phyloP scores from a whole-genome alignment of 169 alveolate species.

The Cystoisospora suis region DNA sequence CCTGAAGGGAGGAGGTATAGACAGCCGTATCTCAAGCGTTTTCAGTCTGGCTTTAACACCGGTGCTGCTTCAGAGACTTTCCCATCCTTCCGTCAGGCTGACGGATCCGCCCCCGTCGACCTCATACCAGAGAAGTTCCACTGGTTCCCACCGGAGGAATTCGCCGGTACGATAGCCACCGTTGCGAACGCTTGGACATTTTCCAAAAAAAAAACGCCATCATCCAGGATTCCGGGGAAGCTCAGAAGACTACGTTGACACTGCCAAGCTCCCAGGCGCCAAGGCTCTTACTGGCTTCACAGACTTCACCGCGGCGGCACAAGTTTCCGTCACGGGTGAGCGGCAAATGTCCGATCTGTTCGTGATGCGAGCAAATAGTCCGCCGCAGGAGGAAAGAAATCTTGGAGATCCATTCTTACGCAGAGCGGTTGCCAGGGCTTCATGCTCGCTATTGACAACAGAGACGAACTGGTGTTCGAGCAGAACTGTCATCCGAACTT shows the following conservation, averaged over 20 bases:
- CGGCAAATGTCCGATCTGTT: background rate
- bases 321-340: conserved; percentile 67
- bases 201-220: background rate
- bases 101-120: background rate
- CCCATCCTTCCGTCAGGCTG: background rate
- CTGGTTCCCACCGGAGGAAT: conserved; percentile 51
- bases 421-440: conserved; percentile 83
- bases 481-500: conserved; percentile 81
- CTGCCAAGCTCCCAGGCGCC: conserved; percentile 71
- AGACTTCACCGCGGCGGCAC: conserved; percentile 72
- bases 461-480: conserved; percentile 80
- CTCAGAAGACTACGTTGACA: conserved; percentile 71
- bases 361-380: background rate
- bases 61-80: background rate
- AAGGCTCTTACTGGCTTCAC: conserved; percentile 61
- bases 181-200: background rate
- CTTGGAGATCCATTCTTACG: conserved; percentile 70
- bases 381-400: conserved; percentile 41
- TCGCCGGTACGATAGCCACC: conserved; percentile 26
- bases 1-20: background rate
- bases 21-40: background rate
- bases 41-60: background rate
- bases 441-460: conserved; percentile 76
- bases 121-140: conserved; percentile 32
- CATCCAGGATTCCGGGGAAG: conserved; percentile 72